Evolutionary conservation across 176 grass and related monocot genomes (phyloP), one percentile per base, ranked within the genome.

Genomic region (Lolium rigidum): DNA sequence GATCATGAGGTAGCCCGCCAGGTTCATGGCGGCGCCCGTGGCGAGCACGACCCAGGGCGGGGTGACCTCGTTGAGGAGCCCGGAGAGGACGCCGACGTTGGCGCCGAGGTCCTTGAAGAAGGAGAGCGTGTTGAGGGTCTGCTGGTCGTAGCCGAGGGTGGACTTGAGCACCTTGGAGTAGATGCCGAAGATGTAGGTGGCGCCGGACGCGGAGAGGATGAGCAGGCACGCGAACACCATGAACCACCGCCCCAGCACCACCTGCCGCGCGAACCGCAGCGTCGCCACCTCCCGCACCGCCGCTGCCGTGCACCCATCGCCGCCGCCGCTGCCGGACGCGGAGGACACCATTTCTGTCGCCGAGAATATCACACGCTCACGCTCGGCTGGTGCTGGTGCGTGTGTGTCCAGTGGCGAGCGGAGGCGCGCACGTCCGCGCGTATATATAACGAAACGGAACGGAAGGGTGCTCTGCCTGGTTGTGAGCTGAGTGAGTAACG

Each of bases 41-140:
- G 87, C 24, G 9, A 94, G 93, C 51, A 94, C 93, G 10, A 94
- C 93, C 93, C 87, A 92, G 20, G 93, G 90, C 31, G 93, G 93
- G 12, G 87, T 90, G 6, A 94, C 90, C 90, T 94, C 93, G 79
- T 94, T 92, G 93, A 94, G 92, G 68, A 94, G 93, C 0, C 93
- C 93, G 1, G 93, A 94, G n/a, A 94, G 3, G 79, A 90, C 17
- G 55, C 89, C 84, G 65, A 90, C 65, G 74, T 86, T 90, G 84
- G 65, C 84, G 80, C 89, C 89, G 3, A 90, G 71, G 80, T 90
- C 89, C 84, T 90, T 90, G 89, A 90, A 90, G 89, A 90, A 90
- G 73, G 84, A 87, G 11, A 94, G 87, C 18, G 90, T 94, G 90
- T 94, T 94, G 44, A 94, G 87, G 0, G 93, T 94, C 31, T 80